These are phyloP conservation scores for Quercus suber DNA, from an alignment of 306 rosid genomes.

Conservation along the genomic window DNA sequence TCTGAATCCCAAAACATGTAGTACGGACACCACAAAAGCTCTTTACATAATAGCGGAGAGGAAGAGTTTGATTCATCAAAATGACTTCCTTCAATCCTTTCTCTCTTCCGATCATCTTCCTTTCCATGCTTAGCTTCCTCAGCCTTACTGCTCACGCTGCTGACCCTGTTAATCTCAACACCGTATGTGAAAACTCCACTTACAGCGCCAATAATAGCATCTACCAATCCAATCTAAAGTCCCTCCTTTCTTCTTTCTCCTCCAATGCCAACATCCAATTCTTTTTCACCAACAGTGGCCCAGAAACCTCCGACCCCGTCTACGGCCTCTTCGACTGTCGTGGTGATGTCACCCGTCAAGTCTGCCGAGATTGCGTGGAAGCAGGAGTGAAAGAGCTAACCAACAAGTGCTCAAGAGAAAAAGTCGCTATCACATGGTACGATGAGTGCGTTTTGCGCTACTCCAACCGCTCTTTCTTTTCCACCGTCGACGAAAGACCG, in stretches of 20 bases:
- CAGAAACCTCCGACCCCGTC: neutral
- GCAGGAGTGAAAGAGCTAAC: conserved; percentile 19
- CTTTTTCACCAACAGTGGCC: conserved; percentile 14
- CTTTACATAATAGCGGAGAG: neutral
- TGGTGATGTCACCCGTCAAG: conserved; percentile 29
- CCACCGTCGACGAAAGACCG: neutral
- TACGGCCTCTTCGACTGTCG: conserved; percentile 56
- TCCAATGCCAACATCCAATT: conserved; percentile 29
- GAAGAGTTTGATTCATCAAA: neutral
- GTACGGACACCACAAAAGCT: neutral
- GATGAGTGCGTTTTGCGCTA: conserved; percentile 32
- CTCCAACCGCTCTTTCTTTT: conserved; percentile 21
- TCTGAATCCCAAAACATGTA: neutral
- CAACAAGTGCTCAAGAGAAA: conserved; percentile 27
- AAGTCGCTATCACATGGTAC: conserved; percentile 43
- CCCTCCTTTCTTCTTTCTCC: conserved; percentile 40
- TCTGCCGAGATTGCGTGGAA: conserved; percentile 38
- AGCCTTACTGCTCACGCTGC: neutral
- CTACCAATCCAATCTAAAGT: conserved; percentile 30
- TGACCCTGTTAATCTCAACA: conserved; percentile 6
- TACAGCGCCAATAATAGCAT: conserved; percentile 33
- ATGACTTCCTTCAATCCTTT: conserved; percentile 4
- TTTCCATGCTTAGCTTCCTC: conserved; percentile 7
- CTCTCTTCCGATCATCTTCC: conserved; percentile 9
- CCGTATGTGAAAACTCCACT: conserved; percentile 19